These are phyloP conservation scores for Stylosanthes scabra DNA, from an alignment of 331 rosid genomes.

Conservation along the genomic window DNA sequence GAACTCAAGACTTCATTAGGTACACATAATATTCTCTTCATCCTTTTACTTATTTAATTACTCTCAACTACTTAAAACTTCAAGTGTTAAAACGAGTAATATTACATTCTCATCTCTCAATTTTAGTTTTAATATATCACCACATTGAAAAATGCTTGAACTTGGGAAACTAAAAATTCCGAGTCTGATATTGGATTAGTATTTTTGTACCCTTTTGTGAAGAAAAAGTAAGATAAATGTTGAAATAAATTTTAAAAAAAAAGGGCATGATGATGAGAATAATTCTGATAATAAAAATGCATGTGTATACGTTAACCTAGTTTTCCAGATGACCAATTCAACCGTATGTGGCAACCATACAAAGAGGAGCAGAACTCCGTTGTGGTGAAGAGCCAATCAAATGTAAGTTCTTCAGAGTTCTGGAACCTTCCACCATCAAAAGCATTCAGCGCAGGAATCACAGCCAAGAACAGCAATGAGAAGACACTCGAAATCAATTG, in stretches of 20 bases:
- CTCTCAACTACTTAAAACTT: too few species aligned
- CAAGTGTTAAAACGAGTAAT: too few species aligned
- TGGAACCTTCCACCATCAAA: constrained; percentile 84
- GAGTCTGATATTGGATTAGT: too few species aligned
- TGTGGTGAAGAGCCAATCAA: constrained; percentile 52
- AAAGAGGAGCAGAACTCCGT: constrained; percentile 63
- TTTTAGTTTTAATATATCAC: background rate
- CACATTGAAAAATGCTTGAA: too few species aligned
- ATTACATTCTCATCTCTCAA: too few species aligned
- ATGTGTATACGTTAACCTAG: constrained; percentile 58
- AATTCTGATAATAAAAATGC: constrained; percentile 44
- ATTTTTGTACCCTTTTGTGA: too few species aligned
- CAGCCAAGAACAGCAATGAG: constrained; percentile 49
- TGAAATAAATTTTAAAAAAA: background rate
- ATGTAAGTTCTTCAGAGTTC: constrained; percentile 59
- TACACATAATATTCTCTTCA: constrained; percentile 9
- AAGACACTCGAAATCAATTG: constrained; percentile 64
- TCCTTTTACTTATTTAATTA: too few species aligned
- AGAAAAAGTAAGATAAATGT: background rate
- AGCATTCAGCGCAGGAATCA: constrained; percentile 52
- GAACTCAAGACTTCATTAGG: constrained; percentile 62
- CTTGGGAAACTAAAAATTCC: too few species aligned
- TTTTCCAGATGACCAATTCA: constrained; percentile 86
- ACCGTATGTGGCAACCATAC: constrained; percentile 84
- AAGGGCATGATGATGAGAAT: background rate